phyloP scores from a whole-genome alignment of 2,329 filamentous ascomycete genomes.

The Golovinomyces cichoracearum region DNA sequence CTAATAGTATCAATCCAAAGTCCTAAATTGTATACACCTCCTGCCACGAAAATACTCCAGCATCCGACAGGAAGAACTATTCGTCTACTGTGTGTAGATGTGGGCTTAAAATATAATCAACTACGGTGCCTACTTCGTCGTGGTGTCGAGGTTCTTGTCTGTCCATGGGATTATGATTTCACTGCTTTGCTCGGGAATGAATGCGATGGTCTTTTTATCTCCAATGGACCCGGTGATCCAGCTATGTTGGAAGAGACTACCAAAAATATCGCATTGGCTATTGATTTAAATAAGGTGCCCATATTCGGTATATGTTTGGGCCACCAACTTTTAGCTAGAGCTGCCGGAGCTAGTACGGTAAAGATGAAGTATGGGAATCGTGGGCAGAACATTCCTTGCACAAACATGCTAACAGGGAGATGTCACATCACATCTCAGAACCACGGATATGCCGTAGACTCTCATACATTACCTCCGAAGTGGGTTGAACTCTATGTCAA shows the following conservation, averaged over 20 bases:
- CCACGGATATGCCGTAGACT: slow-evolving; percentile 83
- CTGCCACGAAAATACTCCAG: slow-evolving; percentile 42
- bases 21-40: slow-evolving; percentile 64
- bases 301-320: slow-evolving; percentile 93
- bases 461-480: slow-evolving; percentile 42
- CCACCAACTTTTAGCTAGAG: slow-evolving; percentile 74
- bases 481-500: slow-evolving; percentile 96
- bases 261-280: slow-evolving; percentile 47
- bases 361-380: slow-evolving; percentile 99
- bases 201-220: slow-evolving; percentile 92
- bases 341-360: slow-evolving; percentile 56
- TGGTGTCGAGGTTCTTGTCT: slow-evolving; percentile 79
- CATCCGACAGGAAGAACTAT: slow-evolving; percentile 72
- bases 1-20: slow-evolving; percentile 59
- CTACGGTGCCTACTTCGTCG: slow-evolving; percentile 73
- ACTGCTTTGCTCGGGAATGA: slow-evolving; percentile 47
- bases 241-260: slow-evolving; percentile 59
- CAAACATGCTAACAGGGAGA: slow-evolving; percentile 77
- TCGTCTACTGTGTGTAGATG: slow-evolving; percentile 77
- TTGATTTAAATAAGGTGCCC: slow-evolving; percentile 56
- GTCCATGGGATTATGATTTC: slow-evolving; percentile 92
- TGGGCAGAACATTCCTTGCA: slow-evolving; percentile 95
- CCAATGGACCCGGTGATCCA: slow-evolving; percentile 90
- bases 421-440: slow-evolving; percentile 99
- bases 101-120: slow-evolving; percentile 97